Base-by-base conservation (phyloP, 768 basidiomycete genomes). In the Termitomyces titanicus region DNA sequence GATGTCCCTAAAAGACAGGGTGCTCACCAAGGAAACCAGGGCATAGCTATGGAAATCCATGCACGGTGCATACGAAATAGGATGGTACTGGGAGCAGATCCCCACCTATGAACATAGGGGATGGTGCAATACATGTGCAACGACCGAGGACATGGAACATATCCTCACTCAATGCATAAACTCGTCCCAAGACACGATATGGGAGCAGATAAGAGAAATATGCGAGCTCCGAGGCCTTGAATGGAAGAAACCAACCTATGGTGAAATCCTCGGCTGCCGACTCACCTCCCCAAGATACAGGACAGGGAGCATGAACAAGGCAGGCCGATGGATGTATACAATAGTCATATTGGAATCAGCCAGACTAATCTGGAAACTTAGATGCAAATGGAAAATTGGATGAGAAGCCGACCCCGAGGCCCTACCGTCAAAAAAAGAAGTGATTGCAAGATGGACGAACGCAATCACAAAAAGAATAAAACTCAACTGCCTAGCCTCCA, bases 131-230 rank as follows among this genome's bases (percentile, higher is more conserved):
- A 13, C 39, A 6, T 71, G 70, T 52, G 22, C 34, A 0, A 50
- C 22, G 1, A 45, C 9, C 2, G 71, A 72, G 51, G 38, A 62
- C 6, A 62, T 73, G 50, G 65, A 66, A n/a, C 69, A 74, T 42
- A 68, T 70, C 22, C 61, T 73, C 0, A 55, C 47, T 0, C 45
- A 66, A 38, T 73, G 71, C 42, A 11, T 54, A 49, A 0, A 3
- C 3, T 56, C 64, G 7, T 63, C 65, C 2, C 68, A 54, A 34
- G 64, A 29, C 50, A 11, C 18, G 54, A 15, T 56, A 37, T 1
- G 47, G 47, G 42, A 25, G 51, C n/a, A 4, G 6, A 13, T 13
- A 25, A 12, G 13, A 13, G 11, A 18, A 6, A 5, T 44, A 13
- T 44, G 24, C 18, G 8, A 44, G 24, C 4, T 3, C 3, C 3